A percentile compares a stretch with the other conserved stretches of the same genome.
These are phyloP conservation scores for Lentinula sp. DNA, from an alignment of 768 basidiomycete species.

Conservation along the genomic window DNA sequence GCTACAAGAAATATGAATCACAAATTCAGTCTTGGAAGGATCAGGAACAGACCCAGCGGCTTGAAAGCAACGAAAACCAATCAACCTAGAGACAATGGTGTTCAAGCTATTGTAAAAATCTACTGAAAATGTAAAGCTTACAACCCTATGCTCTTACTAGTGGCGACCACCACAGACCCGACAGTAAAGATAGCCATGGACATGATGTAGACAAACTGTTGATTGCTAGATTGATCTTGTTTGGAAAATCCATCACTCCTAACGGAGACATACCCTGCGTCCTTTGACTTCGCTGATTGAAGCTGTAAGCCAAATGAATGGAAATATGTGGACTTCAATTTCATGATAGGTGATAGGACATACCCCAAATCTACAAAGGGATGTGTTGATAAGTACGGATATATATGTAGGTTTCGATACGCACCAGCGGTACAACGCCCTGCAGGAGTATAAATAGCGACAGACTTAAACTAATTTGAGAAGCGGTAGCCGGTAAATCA, in stretches of 20 bases:
- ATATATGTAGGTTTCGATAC: slow-evolving; percentile 16
- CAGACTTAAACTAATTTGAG: slow-evolving; percentile 61
- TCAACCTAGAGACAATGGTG: slow-evolving; percentile 27
- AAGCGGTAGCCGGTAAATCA: slow-evolving; percentile 52
- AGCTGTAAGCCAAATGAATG: neutral
- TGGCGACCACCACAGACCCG: slow-evolving; percentile 51
- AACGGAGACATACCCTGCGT: slow-evolving; percentile 45
- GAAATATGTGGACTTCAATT: too few relatives aligned
- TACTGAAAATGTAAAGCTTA: slow-evolving; percentile 17
- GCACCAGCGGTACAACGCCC: slow-evolving; percentile 59
- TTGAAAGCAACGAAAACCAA: slow-evolving; percentile 67
- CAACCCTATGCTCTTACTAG: slow-evolving; percentile 46
- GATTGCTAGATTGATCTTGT: neutral
- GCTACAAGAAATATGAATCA: slow-evolving; percentile 23
- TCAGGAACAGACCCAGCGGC: slow-evolving; percentile 47
- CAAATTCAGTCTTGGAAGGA: neutral
- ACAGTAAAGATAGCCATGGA: slow-evolving; percentile 48
- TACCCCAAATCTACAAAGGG: neutral
- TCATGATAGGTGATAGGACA: neutral
- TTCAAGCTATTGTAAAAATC: neutral
- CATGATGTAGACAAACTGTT: slow-evolving; percentile 46
- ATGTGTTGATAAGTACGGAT: slow-evolving; percentile 15
- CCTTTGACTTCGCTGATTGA: slow-evolving; percentile 67
- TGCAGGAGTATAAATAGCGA: slow-evolving; percentile 73
- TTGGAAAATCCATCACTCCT: too few relatives aligned